Conservation (phyloP, 2,329 filamentous ascomycete genomes). For the Aspergillus caelatus region DNA sequence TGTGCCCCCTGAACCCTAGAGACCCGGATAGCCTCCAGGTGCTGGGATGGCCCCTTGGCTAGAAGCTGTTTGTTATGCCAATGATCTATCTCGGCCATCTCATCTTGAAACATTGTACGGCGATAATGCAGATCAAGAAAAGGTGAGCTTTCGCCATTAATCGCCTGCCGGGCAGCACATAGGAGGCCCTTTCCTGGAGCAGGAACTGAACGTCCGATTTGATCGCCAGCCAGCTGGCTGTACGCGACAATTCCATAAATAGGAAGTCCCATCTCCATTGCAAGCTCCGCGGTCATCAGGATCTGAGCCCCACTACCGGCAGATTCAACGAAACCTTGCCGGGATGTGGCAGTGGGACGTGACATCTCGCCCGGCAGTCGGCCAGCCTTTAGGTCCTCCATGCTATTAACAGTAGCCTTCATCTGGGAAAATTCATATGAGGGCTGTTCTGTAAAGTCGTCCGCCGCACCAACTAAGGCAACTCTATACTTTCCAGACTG, state of each 20-base stretch:
- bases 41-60: too few relatives aligned
- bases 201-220: constrained; percentile 93
- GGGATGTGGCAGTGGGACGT: constrained; percentile 87
- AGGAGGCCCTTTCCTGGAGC: constrained; percentile 81
- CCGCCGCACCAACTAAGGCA: constrained; percentile 94
- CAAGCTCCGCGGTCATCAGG: constrained; percentile 39
- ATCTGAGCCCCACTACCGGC: constrained; percentile 95
- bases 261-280: constrained; percentile 15
- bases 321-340: constrained; percentile 97
- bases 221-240: constrained; percentile 92
- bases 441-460: constrained; percentile 96
- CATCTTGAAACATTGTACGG: constrained; percentile 86
- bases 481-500: constrained; percentile 94
- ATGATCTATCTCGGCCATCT: constrained; percentile 78
- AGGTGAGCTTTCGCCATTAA: constrained; percentile 85
- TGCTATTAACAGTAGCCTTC: constrained; percentile 95
- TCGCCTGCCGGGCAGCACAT: constrained; percentile 87
- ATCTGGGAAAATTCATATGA: constrained; percentile 99
- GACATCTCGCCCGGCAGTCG: constrained; percentile 93
- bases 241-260: constrained; percentile 91
- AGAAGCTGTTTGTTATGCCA: not conserved
- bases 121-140: constrained; percentile 94
- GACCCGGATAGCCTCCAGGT: constrained; percentile 32
- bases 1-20: constrained; percentile 79
- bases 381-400: constrained; percentile 74